Evolutionary conservation across 768 basidiomycete species (phyloP).

Genomic region (Hygrophorus russula): DNA sequence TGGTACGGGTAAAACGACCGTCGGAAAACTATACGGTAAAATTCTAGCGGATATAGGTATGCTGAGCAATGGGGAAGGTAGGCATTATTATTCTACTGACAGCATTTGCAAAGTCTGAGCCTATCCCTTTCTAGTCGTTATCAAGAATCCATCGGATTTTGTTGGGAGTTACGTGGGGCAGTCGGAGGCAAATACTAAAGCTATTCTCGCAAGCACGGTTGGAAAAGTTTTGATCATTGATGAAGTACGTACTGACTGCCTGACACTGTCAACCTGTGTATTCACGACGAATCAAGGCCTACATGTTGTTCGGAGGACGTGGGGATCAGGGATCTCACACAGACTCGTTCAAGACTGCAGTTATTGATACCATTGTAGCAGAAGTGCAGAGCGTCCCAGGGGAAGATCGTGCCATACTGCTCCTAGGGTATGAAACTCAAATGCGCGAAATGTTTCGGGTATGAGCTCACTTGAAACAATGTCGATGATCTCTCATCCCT

Average conservation of each 20-base stretch:
- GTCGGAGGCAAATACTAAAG: slow-evolving; percentile 36
- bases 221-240: no score
- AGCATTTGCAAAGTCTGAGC: no score
- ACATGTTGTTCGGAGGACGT: slow-evolving; percentile 41
- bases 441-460: slow-evolving; percentile 73
- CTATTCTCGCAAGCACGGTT: no score
- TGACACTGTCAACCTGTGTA: no score
- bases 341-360: slow-evolving; percentile 52
- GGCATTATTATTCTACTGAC: slow-evolving; percentile 3
- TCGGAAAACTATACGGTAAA: slow-evolving; percentile 55
- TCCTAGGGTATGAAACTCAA: slow-evolving; percentile 54
- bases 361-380: slow-evolving; percentile 67
- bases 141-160: slow-evolving; percentile 63
- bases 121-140: slow-evolving; percentile 30
- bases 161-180: slow-evolving; percentile 44
- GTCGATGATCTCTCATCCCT: no score
- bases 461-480: slow-evolving; percentile 5
- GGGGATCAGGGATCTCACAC: slow-evolving; percentile 16
- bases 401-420: slow-evolving; percentile 57
- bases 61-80: slow-evolving; percentile 62
- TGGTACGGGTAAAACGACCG: slow-evolving; percentile 64
- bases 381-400: slow-evolving; percentile 61
- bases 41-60: slow-evolving; percentile 49
- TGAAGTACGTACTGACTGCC: no score
- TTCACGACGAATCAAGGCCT: no score